Percentiles rank a stretch among this genome's conserved stretches.
Conservation (phyloP, 228 moss, liverwort and hornwort species). For the Sphagnum fallax region DNA sequence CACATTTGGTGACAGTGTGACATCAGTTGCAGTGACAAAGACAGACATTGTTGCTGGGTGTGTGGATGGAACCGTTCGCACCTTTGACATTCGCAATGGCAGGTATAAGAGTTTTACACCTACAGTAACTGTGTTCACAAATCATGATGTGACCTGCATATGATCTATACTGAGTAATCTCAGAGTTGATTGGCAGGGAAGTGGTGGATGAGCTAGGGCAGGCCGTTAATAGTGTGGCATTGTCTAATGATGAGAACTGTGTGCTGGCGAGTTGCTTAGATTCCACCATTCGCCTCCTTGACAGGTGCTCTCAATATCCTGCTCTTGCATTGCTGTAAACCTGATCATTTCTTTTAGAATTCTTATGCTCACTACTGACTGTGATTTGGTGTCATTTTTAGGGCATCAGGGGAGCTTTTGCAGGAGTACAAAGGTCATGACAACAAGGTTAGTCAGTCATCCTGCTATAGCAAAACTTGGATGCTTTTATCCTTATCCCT, state of each 20-base stretch:
- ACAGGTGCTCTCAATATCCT: slow-evolving; percentile 47
- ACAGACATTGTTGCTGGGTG: slow-evolving; percentile 81
- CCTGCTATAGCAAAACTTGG: not conserved
- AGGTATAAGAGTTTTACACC: slow-evolving; percentile 27
- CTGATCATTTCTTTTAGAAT: not conserved
- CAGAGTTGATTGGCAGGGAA: slow-evolving; percentile 38
- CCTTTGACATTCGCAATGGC: slow-evolving; percentile 77
- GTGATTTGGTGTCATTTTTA: slow-evolving; percentile 14
- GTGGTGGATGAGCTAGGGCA: slow-evolving; percentile 68
- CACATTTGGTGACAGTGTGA: slow-evolving; percentile 78
- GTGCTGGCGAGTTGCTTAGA: slow-evolving; percentile 81
- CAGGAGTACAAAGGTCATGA: slow-evolving; percentile 89
- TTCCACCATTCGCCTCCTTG: slow-evolving; percentile 70
- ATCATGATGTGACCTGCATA: slow-evolving; percentile 2
- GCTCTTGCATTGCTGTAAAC: not conserved
- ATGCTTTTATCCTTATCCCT: not conserved
- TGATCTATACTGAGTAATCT: not conserved
- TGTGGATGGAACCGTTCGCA: slow-evolving; percentile 85
- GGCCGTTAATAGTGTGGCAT: slow-evolving; percentile 60
- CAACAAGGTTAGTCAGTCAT: slow-evolving; percentile 44
- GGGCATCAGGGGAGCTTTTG: slow-evolving; percentile 83
- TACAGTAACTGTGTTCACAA: not conserved
- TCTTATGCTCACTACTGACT: no score
- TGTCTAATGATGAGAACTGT: slow-evolving; percentile 81
- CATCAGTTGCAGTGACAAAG: slow-evolving; percentile 66